Base-by-base conservation (phyloP, 495 filamentous ascomycete species). In the Penicillium argentinense region DNA sequence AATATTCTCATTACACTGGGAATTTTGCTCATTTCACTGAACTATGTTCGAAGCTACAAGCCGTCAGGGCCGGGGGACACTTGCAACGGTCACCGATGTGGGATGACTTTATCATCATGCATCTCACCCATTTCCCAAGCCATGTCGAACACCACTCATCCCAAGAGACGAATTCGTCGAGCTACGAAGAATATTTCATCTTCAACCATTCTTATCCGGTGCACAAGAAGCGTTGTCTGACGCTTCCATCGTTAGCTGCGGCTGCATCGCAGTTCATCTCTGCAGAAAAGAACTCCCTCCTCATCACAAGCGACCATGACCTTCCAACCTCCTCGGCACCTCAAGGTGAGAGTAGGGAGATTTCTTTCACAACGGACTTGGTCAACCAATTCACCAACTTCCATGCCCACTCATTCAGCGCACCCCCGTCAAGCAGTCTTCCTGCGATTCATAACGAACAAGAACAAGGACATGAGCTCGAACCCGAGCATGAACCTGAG, bases 61-160 rank as follows among this genome's bases (percentile, higher is more conserved):
- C 65, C 17, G 67, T 85, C 14, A 57, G 70, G 11, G 55, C 62
- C 17, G 45, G 58, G 9, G 73, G 63, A 5, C 27, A 63, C 13
- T 44, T 83, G 19, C 47, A 71, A 17, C 67, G 72, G 25, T 72
- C 71, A 17, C 79, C 69, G 28, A 48, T 86, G 0, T 89, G 81
- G 63, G 86, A 90, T 57, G 86, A 90, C 45, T 86, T 86, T 53
- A 71, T 89, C 42, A 74, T 75, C 21, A 61, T 65, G 48, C 60
- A 77, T 47, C 54, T 69, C 23, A 44, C 62, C n/a, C 59, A 67
- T 6, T 79, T 75, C 25, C 58, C 61, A 3, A 41, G 36, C 21
- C 64, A 78, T 39, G 23, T 71, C 2, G 47, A 63, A 34, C 36
- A 62, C 18, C 58, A 56, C 29, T 18, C 27, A 4, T 48, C 42